phyloP scores from a whole-genome alignment of 2,329 filamentous ascomycete genomes.

The Aureobasidium zeae region DNA sequence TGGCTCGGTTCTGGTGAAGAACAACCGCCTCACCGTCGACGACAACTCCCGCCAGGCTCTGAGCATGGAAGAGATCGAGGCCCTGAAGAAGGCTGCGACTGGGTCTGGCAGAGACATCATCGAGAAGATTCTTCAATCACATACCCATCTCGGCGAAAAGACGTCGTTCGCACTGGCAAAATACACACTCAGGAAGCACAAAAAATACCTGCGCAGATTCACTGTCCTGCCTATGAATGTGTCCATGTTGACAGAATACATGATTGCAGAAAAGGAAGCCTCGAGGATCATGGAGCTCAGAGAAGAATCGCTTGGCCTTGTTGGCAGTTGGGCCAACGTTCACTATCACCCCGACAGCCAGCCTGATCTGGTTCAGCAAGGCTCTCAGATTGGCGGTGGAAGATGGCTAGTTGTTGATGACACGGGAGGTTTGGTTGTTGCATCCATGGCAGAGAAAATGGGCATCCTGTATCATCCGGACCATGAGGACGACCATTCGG shows the following conservation, averaged over 20 bases:
- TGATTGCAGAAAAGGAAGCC: conserved; percentile 71
- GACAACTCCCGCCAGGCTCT: conserved; percentile 64
- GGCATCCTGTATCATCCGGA: conserved; percentile 55
- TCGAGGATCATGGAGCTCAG: conserved; percentile 75
- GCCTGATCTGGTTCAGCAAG: conserved; percentile 17
- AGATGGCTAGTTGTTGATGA: conserved; percentile 82
- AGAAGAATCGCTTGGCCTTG: conserved; percentile 70
- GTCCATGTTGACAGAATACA: conserved; percentile 62
- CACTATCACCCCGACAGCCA: conserved; percentile 53
- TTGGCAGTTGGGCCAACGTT: conserved; percentile 84
- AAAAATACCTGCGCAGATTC: conserved; percentile 86
- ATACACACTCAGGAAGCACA: conserved; percentile 88
- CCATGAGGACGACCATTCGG: conserved; percentile 25
- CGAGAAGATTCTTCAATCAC: conserved; percentile 81
- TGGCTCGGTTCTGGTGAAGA: conserved; percentile 46
- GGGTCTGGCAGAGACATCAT: conserved; percentile 83
- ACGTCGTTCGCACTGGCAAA: conserved; percentile 89
- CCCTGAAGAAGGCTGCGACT: conserved; percentile 60
- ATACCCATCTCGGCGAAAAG: conserved; percentile 86
- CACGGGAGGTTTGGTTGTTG: conserved; percentile 71
- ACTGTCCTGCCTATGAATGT: conserved; percentile 78
- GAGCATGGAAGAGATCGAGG: conserved; percentile 60
- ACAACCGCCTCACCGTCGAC: conserved; percentile 55
- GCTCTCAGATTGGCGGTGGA: conserved; percentile 38
- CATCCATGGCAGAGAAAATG: conserved; percentile 81